A percentile compares a stretch with the other conserved stretches of the same genome.
phyloP scores from a whole-genome alignment of 2,329 filamentous ascomycete genomes.

The Colletotrichum navitas region DNA sequence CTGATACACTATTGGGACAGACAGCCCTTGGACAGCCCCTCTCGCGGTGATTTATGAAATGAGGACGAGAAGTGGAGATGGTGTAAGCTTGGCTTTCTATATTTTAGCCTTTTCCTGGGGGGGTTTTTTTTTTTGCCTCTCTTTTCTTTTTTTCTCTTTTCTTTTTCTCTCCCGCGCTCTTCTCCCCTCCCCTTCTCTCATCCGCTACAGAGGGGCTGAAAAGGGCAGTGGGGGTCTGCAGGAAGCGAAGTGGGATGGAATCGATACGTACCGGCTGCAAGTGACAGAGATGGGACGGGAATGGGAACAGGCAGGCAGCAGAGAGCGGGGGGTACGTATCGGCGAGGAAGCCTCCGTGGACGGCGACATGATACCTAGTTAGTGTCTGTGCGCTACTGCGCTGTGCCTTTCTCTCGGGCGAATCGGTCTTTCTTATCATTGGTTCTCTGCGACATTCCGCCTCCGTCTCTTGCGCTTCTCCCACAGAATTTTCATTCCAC shows the following conservation, averaged over 20 bases:
- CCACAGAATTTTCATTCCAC: neutral
- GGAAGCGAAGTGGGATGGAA: constrained; percentile 32
- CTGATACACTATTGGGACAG: constrained; percentile 4
- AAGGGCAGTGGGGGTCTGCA: constrained; percentile 35
- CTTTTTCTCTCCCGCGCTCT: neutral
- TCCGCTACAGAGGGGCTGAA: constrained; percentile 31
- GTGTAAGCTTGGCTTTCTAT: neutral
- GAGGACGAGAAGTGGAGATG: constrained; percentile 12
- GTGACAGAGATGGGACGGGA: constrained; percentile 36
- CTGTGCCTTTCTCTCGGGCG: constrained; percentile 18
- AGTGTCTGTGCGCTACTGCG: constrained; percentile 28
- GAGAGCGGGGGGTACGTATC: constrained; percentile 21
- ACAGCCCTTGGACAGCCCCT: neutral
- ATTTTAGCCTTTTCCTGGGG: neutral
- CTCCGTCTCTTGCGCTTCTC: neutral
- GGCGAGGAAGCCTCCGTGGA: constrained; percentile 34
- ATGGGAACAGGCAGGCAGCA: constrained; percentile 3
- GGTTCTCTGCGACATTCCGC: neutral
- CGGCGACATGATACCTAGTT: constrained; percentile 14
- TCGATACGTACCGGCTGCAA: constrained; percentile 33
- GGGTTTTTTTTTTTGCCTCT: no score
- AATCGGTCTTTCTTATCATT: constrained; percentile 29
- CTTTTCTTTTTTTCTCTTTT: neutral
- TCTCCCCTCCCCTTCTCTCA: neutral
- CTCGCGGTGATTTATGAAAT: constrained; percentile 29